These are phyloP conservation scores for Cornus controversa DNA, from an alignment of 148 eudicot species.

Conservation along the genomic window DNA sequence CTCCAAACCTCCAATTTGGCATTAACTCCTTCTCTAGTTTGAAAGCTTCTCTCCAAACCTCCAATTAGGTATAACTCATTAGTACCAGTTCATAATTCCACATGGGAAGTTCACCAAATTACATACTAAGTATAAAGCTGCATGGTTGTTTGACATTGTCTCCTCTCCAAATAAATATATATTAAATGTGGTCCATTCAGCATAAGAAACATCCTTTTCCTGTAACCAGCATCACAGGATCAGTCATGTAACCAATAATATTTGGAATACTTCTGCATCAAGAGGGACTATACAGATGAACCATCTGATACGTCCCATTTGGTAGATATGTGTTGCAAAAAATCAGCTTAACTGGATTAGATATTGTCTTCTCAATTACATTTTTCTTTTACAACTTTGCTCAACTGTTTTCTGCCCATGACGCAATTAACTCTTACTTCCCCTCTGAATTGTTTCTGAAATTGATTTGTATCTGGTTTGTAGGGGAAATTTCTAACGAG, in stretches of 20 bases:
- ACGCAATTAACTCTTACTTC: not conserved
- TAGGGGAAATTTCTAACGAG: constrained; percentile 81
- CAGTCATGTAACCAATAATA: not conserved
- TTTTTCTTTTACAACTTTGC: not conserved
- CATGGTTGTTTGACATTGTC: not conserved
- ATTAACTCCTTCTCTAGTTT: too few relatives aligned
- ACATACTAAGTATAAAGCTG: not conserved
- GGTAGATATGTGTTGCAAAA: not conserved
- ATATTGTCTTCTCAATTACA: not conserved
- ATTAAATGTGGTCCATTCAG: not conserved
- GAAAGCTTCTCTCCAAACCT: too few relatives aligned
- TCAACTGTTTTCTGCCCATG: not conserved
- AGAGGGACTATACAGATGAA: not conserved
- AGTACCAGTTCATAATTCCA: not conserved
- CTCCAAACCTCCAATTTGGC: too few relatives aligned
- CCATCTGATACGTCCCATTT: not conserved
- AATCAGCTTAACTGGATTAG: not conserved
- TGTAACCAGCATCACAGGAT: not conserved
- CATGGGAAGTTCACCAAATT: not conserved
- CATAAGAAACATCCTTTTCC: not conserved
- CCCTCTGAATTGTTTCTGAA: not conserved
- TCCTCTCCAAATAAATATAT: not conserved
- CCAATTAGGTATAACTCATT: too few relatives aligned
- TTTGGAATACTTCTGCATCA: not conserved
- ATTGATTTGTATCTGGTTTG: constrained; percentile 14